These are phyloP conservation scores for rapeseed (Brassica napus) DNA, from an alignment of 345 rosid species.

Conservation along the genomic window Da-Ae NC_063449.1:41988001-41988500, in stretches of 20 bases:
- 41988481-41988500: neutral
- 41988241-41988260: neutral
- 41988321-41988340: neutral
- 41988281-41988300: neutral
- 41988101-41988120: neutral
- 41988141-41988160: neutral
- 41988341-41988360: neutral
- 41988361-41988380: no score
- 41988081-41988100: constrained; percentile 4
- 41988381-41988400: no score
- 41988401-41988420: neutral
- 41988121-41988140: neutral
- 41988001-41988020: constrained; percentile 30
- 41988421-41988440: neutral
- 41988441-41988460: neutral
- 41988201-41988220: neutral
- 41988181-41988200: neutral
- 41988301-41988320: neutral
- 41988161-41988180: constrained; percentile 1
- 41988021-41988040: constrained; percentile 10
- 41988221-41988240: constrained; percentile 15
- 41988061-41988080: constrained; percentile 32
- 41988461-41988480: neutral
- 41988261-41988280: neutral
- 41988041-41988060: neutral